Percentiles rank a stretch among this genome's conserved stretches.
Evolutionary conservation across 23 red algal genomes (phyloP).

Genomic region (Agarophyton chilense): DNA sequence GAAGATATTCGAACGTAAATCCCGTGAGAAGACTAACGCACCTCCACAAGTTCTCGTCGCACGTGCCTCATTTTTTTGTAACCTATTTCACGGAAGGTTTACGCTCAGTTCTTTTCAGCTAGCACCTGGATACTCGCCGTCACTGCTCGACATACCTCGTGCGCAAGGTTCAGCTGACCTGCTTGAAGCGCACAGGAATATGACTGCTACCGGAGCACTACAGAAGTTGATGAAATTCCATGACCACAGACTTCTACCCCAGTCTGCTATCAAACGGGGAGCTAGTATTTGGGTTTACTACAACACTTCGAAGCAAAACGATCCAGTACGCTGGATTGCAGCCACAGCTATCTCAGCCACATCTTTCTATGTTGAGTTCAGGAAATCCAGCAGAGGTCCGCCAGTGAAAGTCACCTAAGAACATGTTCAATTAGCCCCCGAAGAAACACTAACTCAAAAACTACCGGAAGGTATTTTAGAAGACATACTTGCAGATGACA

Average conservation of each 20-base stretch:
- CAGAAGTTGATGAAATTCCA: slow-evolving; percentile 28
- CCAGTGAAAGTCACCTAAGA: slow-evolving; percentile 27
- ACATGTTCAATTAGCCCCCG: not conserved
- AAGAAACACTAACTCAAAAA: not conserved
- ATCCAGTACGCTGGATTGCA: slow-evolving; percentile 21
- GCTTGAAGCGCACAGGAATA: slow-evolving; percentile 26
- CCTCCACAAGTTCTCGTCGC: not conserved
- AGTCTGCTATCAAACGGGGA: not conserved
- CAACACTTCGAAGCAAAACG: slow-evolving; percentile 54
- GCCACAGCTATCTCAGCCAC: not conserved
- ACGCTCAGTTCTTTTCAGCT: slow-evolving; percentile 44
- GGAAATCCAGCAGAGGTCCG: slow-evolving; percentile 1
- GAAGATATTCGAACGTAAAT: slow-evolving; percentile 4
- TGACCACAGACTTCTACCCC: not conserved
- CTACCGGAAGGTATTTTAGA: slow-evolving; percentile 27
- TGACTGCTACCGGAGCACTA: slow-evolving; percentile 13
- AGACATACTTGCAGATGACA: no score
- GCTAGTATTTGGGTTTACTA: slow-evolving; percentile 33
- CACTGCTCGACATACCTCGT: slow-evolving; percentile 15
- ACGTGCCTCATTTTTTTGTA: slow-evolving; percentile 20
- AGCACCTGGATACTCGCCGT: slow-evolving; percentile 11
- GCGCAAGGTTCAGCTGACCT: slow-evolving; percentile 6
- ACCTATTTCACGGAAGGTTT: slow-evolving; percentile 6
- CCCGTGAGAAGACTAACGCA: not conserved
- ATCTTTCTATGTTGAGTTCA: slow-evolving; percentile 6